Evolutionary conservation across 106 monocot species (phyloP), one percentile per base, ranked within the genome.

Genomic region (Allium fistulosum): DNA sequence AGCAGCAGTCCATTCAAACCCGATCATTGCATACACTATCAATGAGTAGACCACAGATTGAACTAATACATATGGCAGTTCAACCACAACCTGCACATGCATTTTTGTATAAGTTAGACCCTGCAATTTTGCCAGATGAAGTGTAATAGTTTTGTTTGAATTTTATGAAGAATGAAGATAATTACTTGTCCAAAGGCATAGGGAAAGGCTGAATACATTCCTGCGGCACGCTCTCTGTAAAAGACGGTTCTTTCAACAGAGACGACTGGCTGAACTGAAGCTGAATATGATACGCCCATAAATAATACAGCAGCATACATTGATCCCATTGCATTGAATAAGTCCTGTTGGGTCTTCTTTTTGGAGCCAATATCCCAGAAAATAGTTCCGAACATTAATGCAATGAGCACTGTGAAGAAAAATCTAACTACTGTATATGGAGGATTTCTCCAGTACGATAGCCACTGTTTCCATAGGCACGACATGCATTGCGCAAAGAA

Each of bases 171-270:
- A 37, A 12, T 49, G 50, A n/a, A 55, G 53, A 46, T 22, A 46
- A 8, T 71, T 64, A 90, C 90, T 80, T 91, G 86, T 46, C 78
- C 86, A 37, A 75, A 70, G 51, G 90, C 84, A 63, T 91, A 91
- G 10, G 90, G 86, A 48, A 90, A 46, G 58, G 90, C 80, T 13
- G 90, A 90, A 59, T 90, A 90, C 90, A 90, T 83, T 53, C 90
- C 90, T 11, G 90, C 90, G 15, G 81, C 83, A 58, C 59, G 14
- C 61, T 90, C 90, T 66, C 87, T 76, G 57, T 91, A 91, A 55
- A 87, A 87, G 0, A 91, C 90, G 8, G 86, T 76, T 49, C 87
- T 65, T 69, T 92, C 91, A n/a, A 78, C 58, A 67, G 80, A 77
- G 1, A 92, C 84, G 27, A 91, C 61, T 15, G 90, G 90, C 53